Evolutionary conservation across 805 yeast genomes (phyloP).

Genomic region (Metschnikowia aberdeeniae): DNA sequence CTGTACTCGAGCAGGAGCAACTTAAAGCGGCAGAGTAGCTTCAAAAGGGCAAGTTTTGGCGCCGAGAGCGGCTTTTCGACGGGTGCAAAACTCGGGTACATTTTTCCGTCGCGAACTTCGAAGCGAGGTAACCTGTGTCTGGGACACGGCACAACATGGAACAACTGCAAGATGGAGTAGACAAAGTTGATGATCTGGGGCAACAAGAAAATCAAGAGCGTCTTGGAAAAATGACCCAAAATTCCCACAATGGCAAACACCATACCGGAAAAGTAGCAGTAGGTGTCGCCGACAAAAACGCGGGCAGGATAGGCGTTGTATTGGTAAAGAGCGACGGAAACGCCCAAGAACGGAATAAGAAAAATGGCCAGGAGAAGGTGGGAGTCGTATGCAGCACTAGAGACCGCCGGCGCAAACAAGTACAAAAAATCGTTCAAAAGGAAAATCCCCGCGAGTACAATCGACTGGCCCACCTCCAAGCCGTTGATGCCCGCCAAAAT

Average conservation of each 20-base stretch:
- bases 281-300: constrained; percentile 97
- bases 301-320: constrained; percentile 88
- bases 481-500: constrained; percentile 97
- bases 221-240: constrained; percentile 92
- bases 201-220: constrained; percentile 75
- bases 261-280: constrained; percentile 98
- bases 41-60: constrained; percentile 33
- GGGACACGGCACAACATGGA: constrained; percentile 87
- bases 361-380: constrained; percentile 80
- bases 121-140: constrained; percentile 88
- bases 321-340: constrained; percentile 67
- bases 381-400: constrained; percentile 61
- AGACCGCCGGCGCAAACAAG: constrained; percentile 40
- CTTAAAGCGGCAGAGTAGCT: constrained; percentile 43
- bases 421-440: constrained; percentile 76
- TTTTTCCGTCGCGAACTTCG: constrained; percentile 59
- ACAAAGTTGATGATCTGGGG: constrained; percentile 91
- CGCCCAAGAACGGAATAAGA: constrained; percentile 83
- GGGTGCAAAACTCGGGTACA: constrained; percentile 58
- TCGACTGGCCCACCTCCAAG: constrained; percentile 90
- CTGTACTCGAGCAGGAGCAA: constrained; percentile 40
- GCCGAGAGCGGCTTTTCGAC: constrained; percentile 21
- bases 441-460: constrained; percentile 68
- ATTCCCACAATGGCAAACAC: constrained; percentile 97
- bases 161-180: constrained; percentile 89